Conservation (phyloP, 495 filamentous ascomycete species). For the Hypoxylon trugodes region DNA sequence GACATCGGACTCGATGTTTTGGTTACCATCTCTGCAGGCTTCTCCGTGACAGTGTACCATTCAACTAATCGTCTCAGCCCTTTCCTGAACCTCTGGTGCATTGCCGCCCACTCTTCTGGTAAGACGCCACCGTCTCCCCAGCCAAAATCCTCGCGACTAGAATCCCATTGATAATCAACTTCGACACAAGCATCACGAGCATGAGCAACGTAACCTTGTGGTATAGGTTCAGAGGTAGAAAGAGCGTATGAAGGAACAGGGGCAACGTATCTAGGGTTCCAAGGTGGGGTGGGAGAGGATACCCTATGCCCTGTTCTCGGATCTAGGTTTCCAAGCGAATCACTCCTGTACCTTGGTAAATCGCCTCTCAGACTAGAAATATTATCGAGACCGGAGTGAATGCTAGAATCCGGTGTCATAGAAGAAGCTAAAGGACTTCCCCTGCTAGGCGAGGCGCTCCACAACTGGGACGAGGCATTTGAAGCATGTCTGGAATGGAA, state of each 20-base stretch:
- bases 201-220: slow-evolving; percentile 86
- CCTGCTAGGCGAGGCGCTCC: slow-evolving; percentile 43
- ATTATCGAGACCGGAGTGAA: slow-evolving; percentile 33
- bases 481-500: slow-evolving; percentile 47
- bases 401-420: slow-evolving; percentile 14
- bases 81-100: slow-evolving; percentile 87
- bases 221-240: slow-evolving; percentile 80
- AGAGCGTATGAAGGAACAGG: slow-evolving; percentile 86
- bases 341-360: slow-evolving; percentile 36
- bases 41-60: slow-evolving; percentile 73
- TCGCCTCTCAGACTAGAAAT: slow-evolving; percentile 38
- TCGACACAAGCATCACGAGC: slow-evolving; percentile 88
- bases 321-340: slow-evolving; percentile 25
- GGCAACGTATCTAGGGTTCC: slow-evolving; percentile 66
- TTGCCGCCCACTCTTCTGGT: slow-evolving; percentile 92
- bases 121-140: slow-evolving; percentile 90
- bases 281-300: slow-evolving; percentile 16
- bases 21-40: slow-evolving; percentile 59
- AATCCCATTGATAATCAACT: slow-evolving; percentile 95
- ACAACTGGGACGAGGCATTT: slow-evolving; percentile 46
- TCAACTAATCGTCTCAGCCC: slow-evolving; percentile 78
- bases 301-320: slow-evolving; percentile 15
- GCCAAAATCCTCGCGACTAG: slow-evolving; percentile 73
- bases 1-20: slow-evolving; percentile 36
- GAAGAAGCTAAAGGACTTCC: slow-evolving; percentile 22